Conservation (phyloP, 2,329 filamentous ascomycete genomes). For the Beauveria caledonica region DNA sequence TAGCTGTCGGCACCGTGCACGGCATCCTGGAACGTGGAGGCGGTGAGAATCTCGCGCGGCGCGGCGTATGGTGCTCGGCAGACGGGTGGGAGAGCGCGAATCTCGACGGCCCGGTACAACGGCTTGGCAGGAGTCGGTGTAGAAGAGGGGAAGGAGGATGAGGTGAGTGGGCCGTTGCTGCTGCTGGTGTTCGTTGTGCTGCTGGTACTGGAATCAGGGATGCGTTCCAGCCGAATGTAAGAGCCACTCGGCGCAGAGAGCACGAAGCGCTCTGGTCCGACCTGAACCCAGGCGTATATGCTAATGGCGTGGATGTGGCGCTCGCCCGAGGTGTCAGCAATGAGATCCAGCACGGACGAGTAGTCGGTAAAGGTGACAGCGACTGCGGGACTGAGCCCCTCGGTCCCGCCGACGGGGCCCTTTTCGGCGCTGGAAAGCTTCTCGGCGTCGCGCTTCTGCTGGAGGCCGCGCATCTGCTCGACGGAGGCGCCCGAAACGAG, state of each 20-base stretch:
- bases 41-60: constrained; percentile 59
- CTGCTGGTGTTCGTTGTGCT: background rate
- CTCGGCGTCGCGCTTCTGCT: constrained; percentile 38
- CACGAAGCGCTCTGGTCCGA: constrained; percentile 62
- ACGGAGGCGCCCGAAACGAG: constrained; percentile 60
- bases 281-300: constrained; percentile 71
- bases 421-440: constrained; percentile 20
- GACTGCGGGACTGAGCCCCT: constrained; percentile 17
- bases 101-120: constrained; percentile 37
- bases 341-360: constrained; percentile 81
- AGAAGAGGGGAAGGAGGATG: background rate
- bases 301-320: constrained; percentile 70
- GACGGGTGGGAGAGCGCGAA: constrained; percentile 36
- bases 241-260: constrained; percentile 59
- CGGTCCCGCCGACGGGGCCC: constrained; percentile 6
- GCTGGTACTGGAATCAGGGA: constrained; percentile 14
- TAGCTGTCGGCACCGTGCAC: constrained; percentile 82
- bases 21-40: constrained; percentile 61
- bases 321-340: constrained; percentile 73
- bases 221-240: constrained; percentile 44
- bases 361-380: constrained; percentile 81
- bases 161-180: background rate
- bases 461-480: constrained; percentile 50
- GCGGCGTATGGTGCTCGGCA: constrained; percentile 55
- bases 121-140: constrained; percentile 7